Evolutionary conservation across 768 basidiomycete species (phyloP).

Genomic region (Mycena rosella): DNA sequence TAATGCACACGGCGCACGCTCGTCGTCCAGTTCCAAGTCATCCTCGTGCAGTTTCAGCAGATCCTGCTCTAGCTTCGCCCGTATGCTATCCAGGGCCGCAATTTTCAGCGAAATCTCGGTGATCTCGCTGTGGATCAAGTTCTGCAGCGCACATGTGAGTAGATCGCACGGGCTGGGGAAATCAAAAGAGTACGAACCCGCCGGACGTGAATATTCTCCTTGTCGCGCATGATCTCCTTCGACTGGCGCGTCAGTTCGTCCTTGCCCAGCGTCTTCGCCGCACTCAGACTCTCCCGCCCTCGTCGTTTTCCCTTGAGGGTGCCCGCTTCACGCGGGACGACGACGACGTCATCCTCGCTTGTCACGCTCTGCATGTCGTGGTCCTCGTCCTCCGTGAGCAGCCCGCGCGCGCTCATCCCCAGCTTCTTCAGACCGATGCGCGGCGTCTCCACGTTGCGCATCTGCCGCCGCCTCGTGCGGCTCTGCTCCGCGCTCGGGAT

Average conservation of each 20-base stretch:
- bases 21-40: constrained; percentile 96
- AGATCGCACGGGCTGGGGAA: constrained; percentile 23
- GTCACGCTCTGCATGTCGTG: constrained; percentile 70
- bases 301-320: constrained; percentile 58
- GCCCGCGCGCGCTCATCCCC: constrained; percentile 82
- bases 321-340: constrained; percentile 61
- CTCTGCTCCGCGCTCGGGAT: constrained; percentile 90
- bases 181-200: constrained; percentile 65
- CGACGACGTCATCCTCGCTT: constrained; percentile 84
- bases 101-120: constrained; percentile 93
- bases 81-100: constrained; percentile 82
- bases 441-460: constrained; percentile 83
- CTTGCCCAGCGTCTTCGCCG: constrained; percentile 78
- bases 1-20: constrained; percentile 67
- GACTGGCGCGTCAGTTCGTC: constrained; percentile 89
- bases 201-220: constrained; percentile 92
- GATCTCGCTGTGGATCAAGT: constrained; percentile 88
- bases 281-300: constrained; percentile 76
- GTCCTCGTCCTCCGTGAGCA: constrained; percentile 70
- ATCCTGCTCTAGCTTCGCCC: constrained; percentile 84
- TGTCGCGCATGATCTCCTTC: constrained; percentile 89
- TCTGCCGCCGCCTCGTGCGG: constrained; percentile 80
- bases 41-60: constrained; percentile 93
- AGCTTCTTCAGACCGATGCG: constrained; percentile 83
- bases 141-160: constrained; percentile 58